A percentile compares a stretch with the other conserved stretches of the same genome.
phyloP scores from a whole-genome alignment of 2,329 filamentous ascomycete species.

The Fusarium coicis region DNA sequence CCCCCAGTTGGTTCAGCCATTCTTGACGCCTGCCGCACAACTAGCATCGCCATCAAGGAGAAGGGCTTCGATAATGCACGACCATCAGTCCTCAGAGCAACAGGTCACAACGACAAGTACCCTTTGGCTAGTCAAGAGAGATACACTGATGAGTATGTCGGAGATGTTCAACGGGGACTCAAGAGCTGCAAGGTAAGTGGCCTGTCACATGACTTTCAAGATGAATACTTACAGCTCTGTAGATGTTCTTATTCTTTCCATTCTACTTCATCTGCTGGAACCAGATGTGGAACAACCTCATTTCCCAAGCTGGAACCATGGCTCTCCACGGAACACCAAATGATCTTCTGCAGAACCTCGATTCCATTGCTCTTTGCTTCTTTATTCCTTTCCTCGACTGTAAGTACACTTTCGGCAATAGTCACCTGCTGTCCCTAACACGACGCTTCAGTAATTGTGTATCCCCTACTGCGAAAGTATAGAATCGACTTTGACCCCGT shows the following conservation, averaged over 20 bases:
- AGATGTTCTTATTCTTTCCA: slow-evolving; percentile 10
- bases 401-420: background rate
- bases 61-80: background rate
- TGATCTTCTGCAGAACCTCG: background rate
- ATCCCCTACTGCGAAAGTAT: background rate
- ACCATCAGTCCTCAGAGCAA: background rate
- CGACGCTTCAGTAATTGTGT: background rate
- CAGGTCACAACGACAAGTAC: background rate
- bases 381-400: slow-evolving; percentile 5
- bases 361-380: background rate
- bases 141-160: slow-evolving; percentile 9
- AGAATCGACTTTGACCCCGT: slow-evolving; percentile 4
- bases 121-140: background rate
- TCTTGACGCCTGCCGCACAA: background rate
- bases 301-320: slow-evolving; percentile 3
- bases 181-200: slow-evolving; percentile 2
- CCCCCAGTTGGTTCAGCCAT: slow-evolving; percentile 4
- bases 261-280: slow-evolving; percentile 18
- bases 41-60: background rate
- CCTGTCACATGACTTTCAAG: rapidly evolving
- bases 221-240: rapidly evolving
- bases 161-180: background rate
- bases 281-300: slow-evolving; percentile 12
- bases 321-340: background rate
- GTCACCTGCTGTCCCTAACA: background rate